Evolutionary conservation across 2,329 filamentous ascomycete species (phyloP), one percentile per base, ranked within the genome.

Genomic region (Trichophyton verrucosum): DNA sequence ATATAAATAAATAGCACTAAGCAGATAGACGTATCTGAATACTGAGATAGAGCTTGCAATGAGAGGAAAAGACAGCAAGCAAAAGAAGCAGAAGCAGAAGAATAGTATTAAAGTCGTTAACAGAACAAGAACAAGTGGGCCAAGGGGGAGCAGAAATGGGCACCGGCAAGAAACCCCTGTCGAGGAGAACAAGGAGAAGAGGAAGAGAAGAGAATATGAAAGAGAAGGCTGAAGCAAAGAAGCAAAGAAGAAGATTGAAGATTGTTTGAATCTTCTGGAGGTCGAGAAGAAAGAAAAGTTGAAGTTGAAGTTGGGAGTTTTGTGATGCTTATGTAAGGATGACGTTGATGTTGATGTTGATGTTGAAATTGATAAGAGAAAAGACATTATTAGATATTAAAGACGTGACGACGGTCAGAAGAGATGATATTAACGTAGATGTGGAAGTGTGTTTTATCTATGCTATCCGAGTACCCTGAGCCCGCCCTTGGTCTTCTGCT

Each of bases 401-500:
- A 20, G n/a, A 51, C 6, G 6, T 7, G 27, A 30, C 5, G 27
- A 7, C 6, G 6, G 24, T 27, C 24, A 27, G 24, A 27, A 27
- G 24, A 27, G 5, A 30, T 30, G 27, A 7, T 30, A 30, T 30
- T 30, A 30, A 30, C 27, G 27, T 30, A 30, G 27, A 30, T 7
- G 27, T 30, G 27, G 27, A 30, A 30, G 27, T 30, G 27, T 8
- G 6, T 7, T 30, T 30, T 30, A 30, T 30, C 27, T 30, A 30
- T 30, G 22, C 24, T 65, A 78, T 51, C 76, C 76, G 57, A 78
- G 63, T 53, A 78, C 73, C 65, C 71, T 75, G 64, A 77, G 64
- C 24, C 76, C 76, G 40, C 74, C 75, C 65, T 76, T 77, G 0
- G 75, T 78, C 68, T 78, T 78, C 9, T 78, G 77, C 66, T 77